These are phyloP conservation scores for Stentor coeruleus DNA, from an alignment of 73 alveolate genomes.

Conservation along the genomic window DNA sequence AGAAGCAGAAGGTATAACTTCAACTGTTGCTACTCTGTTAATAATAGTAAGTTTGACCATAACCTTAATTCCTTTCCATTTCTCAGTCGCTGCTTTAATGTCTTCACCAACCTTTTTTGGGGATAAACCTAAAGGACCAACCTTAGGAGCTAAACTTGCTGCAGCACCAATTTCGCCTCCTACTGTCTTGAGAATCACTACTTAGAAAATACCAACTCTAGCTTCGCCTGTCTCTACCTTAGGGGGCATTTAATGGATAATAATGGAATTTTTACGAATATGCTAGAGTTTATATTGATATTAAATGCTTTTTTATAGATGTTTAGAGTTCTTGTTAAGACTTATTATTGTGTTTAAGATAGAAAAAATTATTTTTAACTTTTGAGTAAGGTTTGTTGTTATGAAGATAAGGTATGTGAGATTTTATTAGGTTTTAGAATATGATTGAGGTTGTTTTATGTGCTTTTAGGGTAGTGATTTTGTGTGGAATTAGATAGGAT, in stretches of 20 bases:
- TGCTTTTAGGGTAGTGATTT: neutral
- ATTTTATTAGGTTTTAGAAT: neutral
- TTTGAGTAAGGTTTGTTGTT: neutral
- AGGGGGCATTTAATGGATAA: neutral
- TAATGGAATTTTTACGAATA: neutral
- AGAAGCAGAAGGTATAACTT: constrained; percentile 77
- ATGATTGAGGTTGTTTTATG: neutral
- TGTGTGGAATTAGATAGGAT: too few relatives aligned
- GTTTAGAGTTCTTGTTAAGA: neutral
- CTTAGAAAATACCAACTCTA: neutral
- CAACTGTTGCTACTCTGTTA: constrained; percentile 61
- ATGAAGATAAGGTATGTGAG: neutral
- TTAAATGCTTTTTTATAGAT: neutral
- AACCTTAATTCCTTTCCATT: constrained; percentile 65
- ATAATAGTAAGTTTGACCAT: constrained; percentile 66
- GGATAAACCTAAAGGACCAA: constrained; percentile 83
- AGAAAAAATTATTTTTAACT: neutral
- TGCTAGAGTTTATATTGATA: neutral
- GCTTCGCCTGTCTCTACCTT: neutral
- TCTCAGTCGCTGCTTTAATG: constrained; percentile 49
- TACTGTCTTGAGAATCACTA: constrained; percentile 25
- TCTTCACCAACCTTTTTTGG: constrained; percentile 77
- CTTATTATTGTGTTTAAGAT: too few relatives aligned
- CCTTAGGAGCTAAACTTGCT: constrained; percentile 81
- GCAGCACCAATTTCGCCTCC: constrained; percentile 72